Base-by-base conservation (phyloP, 2,329 filamentous ascomycete genomes). In the Monilinia vaccinii-corymbosi region DNA sequence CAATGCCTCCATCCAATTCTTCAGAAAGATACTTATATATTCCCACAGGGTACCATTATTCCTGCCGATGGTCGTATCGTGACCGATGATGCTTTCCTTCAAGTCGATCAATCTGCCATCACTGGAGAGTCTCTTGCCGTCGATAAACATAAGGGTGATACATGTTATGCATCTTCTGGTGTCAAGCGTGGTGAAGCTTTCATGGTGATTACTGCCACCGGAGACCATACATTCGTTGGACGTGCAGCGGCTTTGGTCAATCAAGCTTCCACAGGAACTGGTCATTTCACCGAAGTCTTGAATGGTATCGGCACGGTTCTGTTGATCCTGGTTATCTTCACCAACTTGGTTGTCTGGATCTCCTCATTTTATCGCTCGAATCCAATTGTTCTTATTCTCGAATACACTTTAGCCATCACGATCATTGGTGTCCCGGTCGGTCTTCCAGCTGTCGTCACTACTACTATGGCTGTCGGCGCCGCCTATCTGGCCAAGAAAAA, bases 401-500 rank as follows among this genome's bases (percentile, higher is more conserved):
- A 88, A 66, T 94, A 91, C 78, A 94, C 91, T 59, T 81, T 96
- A 48, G 90, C 88, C 66, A 92, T 96, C 69, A 94, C 89, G 69
- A 93, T 96, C 66, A 89, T 95, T 64, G 91, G 91, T 82, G 91
- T 96, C 31, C 91, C 91, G 58, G 91, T 96, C 76, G 91, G 91
- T 86, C 89, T 96, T 66, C 91, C 91, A 62, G 91, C 89, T 68
- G 91, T 96, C 77, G 90, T 95, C 63, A 96, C 91, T 70, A 96
- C 91, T 69, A 96, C 91, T 72, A 94, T 96, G 90, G 91, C 91
- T 73, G 91, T 96, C 73, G 91, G 91, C 78, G 91, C 91, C 66
- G 88, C 90, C 65, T 94, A 94, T 75, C 84, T 96, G 62, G 91
- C 91, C 71, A 92, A 91, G 81, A 92, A 93, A 81, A 85, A 92